A percentile compares a stretch with the other conserved stretches of the same genome.
These are phyloP conservation scores for Cladophialophora psammophila DNA, from an alignment of 2,329 filamentous ascomycete species.

Conservation along the genomic window DNA sequence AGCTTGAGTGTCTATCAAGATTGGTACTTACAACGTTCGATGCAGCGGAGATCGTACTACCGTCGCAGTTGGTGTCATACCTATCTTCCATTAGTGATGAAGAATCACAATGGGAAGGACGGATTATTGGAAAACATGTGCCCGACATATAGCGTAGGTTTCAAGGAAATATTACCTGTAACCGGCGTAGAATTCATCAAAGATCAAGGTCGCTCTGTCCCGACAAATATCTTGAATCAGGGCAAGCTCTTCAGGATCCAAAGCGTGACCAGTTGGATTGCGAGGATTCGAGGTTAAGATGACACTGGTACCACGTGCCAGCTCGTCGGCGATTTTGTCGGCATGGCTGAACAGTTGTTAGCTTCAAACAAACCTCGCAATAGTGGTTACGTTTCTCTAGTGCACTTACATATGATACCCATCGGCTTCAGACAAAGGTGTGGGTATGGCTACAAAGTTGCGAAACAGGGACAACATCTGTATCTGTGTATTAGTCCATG, in stretches of 20 bases:
- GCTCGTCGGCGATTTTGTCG: slow-evolving; percentile 90
- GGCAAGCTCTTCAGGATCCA: slow-evolving; percentile 82
- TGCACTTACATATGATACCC: slow-evolving; percentile 75
- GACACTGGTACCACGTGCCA: slow-evolving; percentile 82
- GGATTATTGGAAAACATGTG: neutral
- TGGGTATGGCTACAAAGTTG: slow-evolving; percentile 88
- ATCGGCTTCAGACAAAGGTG: slow-evolving; percentile 82
- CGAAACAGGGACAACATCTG: slow-evolving; percentile 90
- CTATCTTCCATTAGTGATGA: slow-evolving; percentile 55
- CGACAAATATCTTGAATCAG: slow-evolving; percentile 94
- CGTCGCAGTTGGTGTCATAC: slow-evolving; percentile 91
- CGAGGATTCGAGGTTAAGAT: slow-evolving; percentile 94
- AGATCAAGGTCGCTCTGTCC: slow-evolving; percentile 87
- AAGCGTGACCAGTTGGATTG: slow-evolving; percentile 90
- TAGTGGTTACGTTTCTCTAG: neutral
- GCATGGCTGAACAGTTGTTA: slow-evolving; percentile 61
- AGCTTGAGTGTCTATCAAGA: neutral
- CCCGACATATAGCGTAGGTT: neutral
- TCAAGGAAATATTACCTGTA: slow-evolving; percentile 57
- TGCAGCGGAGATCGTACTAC: slow-evolving; percentile 84
- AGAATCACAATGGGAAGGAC: neutral
- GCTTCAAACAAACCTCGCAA: neutral
- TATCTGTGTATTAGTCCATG: neutral
- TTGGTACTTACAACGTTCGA: slow-evolving; percentile 69
- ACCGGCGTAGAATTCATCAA: slow-evolving; percentile 95